Evolutionary conservation across 2,329 filamentous ascomycete genomes (phyloP).

Genomic region (Calonectria pteridis): DNA sequence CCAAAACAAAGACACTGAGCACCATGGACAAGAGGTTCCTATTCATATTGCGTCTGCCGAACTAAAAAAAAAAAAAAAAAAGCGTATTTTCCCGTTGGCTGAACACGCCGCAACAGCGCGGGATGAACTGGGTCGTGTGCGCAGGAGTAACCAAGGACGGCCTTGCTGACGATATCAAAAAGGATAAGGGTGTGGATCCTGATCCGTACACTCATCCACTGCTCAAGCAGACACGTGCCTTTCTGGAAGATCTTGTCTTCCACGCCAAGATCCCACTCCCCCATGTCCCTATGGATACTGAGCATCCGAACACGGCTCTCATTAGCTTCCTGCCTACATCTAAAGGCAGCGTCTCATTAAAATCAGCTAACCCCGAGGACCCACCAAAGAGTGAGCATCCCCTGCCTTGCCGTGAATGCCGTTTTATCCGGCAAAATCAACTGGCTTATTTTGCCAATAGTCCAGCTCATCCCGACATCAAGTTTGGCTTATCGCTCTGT

Average conservation of each 20-base stretch:
- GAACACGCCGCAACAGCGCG: slow-evolving; percentile 52
- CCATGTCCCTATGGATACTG: slow-evolving; percentile 35
- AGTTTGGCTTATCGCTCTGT: neutral
- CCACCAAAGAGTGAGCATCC: slow-evolving; percentile 35
- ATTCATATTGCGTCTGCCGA: slow-evolving; percentile 48
- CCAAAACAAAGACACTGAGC: slow-evolving; percentile 44
- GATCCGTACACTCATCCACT: slow-evolving; percentile 49
- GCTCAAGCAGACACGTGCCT: slow-evolving; percentile 40
- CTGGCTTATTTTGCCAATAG: slow-evolving; percentile 20
- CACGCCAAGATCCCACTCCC: slow-evolving; percentile 42
- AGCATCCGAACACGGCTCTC: slow-evolving; percentile 39
- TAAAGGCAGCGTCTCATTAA: slow-evolving; percentile 36
- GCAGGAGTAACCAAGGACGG: slow-evolving; percentile 43
- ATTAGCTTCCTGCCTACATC: slow-evolving; percentile 42
- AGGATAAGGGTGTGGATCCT: slow-evolving; percentile 48
- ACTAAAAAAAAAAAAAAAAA: slow-evolving; percentile 43
- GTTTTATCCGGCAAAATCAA: too few relatives aligned
- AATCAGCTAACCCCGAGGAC: slow-evolving; percentile 35
- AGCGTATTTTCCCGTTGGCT: slow-evolving; percentile 54
- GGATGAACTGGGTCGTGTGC: slow-evolving; percentile 54
- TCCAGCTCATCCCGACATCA: slow-evolving; percentile 26
- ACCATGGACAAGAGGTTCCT: slow-evolving; percentile 41
- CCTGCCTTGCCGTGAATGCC: neutral
- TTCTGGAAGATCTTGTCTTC: slow-evolving; percentile 37
- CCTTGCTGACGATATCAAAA: slow-evolving; percentile 47